Evolutionary conservation across 78 protist species (phyloP).

Genomic region (Blattamonas nauphoetae): DNA sequence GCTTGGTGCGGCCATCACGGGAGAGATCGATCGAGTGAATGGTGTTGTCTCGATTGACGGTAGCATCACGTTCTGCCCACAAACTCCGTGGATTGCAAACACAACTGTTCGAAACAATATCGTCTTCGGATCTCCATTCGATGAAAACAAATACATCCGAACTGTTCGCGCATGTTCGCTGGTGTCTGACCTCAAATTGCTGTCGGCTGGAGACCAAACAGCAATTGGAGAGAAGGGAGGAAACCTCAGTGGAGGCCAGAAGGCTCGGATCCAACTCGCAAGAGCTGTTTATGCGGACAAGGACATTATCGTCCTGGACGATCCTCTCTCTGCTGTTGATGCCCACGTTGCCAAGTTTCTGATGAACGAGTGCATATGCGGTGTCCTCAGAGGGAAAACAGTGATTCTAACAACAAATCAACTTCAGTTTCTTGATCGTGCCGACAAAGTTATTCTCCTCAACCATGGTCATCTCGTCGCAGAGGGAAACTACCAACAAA

Average conservation of each 20-base stretch:
- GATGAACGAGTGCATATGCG: not conserved
- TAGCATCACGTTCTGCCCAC: constrained; percentile 21
- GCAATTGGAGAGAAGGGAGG: constrained; percentile 78
- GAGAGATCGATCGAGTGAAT: constrained; percentile 27
- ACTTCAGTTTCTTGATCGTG: constrained; percentile 30
- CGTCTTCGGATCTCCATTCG: constrained; percentile 47
- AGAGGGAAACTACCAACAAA: too few species aligned
- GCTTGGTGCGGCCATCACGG: constrained; percentile 26
- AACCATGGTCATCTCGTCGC: not conserved
- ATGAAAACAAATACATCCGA: constrained; percentile 6
- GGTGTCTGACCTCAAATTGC: not conserved
- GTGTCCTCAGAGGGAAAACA: not conserved
- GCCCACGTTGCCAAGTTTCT: not conserved
- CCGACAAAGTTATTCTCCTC: constrained; percentile 41
- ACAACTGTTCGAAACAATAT: constrained; percentile 72
- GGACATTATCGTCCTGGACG: not conserved
- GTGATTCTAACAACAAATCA: constrained; percentile 15
- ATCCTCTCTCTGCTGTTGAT: constrained; percentile 6
- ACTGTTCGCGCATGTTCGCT: constrained; percentile 3
- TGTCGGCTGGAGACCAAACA: constrained; percentile 71
- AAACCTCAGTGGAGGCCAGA: constrained; percentile 65
- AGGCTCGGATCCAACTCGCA: constrained; percentile 24
- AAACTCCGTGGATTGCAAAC: constrained; percentile 61
- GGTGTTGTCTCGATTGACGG: not conserved
- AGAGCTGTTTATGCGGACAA: not conserved